Evolutionary conservation across 2,329 filamentous ascomycete genomes (phyloP).

Genomic region (Penicillium capsulatum): DNA sequence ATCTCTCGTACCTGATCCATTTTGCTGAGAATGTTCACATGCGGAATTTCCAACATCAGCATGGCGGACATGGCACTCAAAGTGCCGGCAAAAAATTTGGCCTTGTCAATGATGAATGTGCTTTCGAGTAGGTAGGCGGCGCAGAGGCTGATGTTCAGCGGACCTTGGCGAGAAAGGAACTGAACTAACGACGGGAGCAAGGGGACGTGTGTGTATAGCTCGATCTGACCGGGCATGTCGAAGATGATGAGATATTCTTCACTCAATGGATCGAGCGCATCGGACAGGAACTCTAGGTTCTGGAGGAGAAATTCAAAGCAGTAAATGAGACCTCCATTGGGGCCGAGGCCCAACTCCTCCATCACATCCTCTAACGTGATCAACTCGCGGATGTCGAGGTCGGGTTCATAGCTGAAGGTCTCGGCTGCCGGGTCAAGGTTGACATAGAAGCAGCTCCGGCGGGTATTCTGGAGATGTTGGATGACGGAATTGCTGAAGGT

Average conservation of each 20-base stretch:
- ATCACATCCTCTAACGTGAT: constrained; percentile 94
- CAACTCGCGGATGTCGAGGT: constrained; percentile 91
- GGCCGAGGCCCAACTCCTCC: constrained; percentile 86
- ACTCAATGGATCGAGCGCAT: constrained; percentile 76
- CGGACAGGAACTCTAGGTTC: constrained; percentile 86
- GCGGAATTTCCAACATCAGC: constrained; percentile 96
- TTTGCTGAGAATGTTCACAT: constrained; percentile 94
- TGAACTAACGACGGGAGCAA: constrained; percentile 80
- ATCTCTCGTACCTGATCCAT: constrained; percentile 95
- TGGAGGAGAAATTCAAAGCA: constrained; percentile 95
- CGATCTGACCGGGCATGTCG: constrained; percentile 98
- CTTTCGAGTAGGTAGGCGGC: constrained; percentile 92
- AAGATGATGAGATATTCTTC: constrained; percentile 97
- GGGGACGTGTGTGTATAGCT: constrained; percentile 95
- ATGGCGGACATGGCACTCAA: constrained; percentile 97
- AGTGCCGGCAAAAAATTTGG: constrained; percentile 96
- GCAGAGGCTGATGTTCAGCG: constrained; percentile 84
- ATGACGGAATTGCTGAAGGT: constrained; percentile 95
- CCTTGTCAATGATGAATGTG: constrained; percentile 89
- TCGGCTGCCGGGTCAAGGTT: constrained; percentile 97
- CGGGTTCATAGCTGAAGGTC: constrained; percentile 82
- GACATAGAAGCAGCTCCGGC: constrained; percentile 93
- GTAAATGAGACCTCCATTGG: constrained; percentile 90
- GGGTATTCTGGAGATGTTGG: constrained; percentile 83
- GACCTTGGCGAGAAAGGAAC: constrained; percentile 72